Percentiles rank a stretch among this genome's conserved stretches.
These are phyloP conservation scores for Venustampulla echinocandica DNA, from an alignment of 495 filamentous ascomycete species.

Conservation along the genomic window DNA sequence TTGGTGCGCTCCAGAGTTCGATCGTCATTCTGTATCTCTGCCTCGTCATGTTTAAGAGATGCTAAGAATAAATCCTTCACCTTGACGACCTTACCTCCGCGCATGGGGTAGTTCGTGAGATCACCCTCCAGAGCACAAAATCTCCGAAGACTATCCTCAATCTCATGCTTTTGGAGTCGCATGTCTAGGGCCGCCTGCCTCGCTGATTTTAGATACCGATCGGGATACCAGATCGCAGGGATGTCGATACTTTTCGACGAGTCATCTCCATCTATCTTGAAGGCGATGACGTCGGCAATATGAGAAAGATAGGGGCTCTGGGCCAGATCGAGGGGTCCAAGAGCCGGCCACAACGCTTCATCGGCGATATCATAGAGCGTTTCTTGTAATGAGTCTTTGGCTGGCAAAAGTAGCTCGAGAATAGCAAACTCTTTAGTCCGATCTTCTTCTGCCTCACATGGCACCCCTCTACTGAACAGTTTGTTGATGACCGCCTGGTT, in stretches of 20 bases:
- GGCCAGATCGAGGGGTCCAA: constrained; percentile 29
- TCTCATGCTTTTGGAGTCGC: constrained; percentile 29
- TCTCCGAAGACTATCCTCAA: constrained; percentile 21
- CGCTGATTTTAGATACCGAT: constrained; percentile 62
- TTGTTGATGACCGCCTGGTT: constrained; percentile 5
- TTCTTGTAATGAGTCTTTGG: constrained; percentile 23
- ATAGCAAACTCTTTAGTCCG: constrained; percentile 33
- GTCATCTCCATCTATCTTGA: constrained; percentile 45
- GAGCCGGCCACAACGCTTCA: constrained; percentile 48
- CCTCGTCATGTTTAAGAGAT: constrained; percentile 23
- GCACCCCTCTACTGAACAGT: constrained; percentile 17
- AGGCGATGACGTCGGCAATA: constrained; percentile 59
- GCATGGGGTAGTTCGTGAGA: constrained; percentile 16
- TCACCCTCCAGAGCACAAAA: constrained; percentile 18
- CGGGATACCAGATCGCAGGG: constrained; percentile 64
- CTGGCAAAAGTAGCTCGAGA: constrained; percentile 30
- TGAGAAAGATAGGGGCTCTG: constrained; percentile 42
- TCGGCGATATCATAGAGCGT: constrained; percentile 72
- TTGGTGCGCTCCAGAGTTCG: constrained; percentile 20
- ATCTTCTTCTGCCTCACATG: constrained; percentile 16
- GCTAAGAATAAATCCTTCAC: constrained; percentile 19
- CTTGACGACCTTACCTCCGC: constrained; percentile 16
- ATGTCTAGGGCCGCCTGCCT: constrained; percentile 39
- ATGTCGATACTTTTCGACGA: constrained; percentile 47
- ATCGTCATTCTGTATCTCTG: constrained; percentile 23